Evolutionary conservation across 768 basidiomycete species (phyloP).

Genomic region (Neoboletus subvelutipes): DNA sequence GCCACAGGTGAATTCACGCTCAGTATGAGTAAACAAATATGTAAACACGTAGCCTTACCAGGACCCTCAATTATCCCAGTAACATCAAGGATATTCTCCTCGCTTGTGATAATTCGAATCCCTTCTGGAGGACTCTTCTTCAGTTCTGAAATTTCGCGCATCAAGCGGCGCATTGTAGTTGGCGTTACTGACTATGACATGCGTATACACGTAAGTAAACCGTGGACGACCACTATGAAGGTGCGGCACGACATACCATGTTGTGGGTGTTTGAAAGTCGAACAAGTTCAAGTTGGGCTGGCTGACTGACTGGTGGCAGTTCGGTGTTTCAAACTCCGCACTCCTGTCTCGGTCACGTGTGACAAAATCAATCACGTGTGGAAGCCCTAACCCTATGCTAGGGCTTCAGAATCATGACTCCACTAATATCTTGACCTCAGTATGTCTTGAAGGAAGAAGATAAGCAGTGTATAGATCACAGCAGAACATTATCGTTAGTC

Average conservation of each 20-base stretch:
- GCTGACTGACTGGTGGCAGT: slow-evolving; percentile 17
- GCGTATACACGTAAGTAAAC: not conserved
- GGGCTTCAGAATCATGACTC: not conserved
- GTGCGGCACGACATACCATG: slow-evolving; percentile 23
- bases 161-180: slow-evolving; percentile 75
- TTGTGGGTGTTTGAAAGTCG: slow-evolving; percentile 4
- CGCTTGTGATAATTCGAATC: slow-evolving; percentile 82
- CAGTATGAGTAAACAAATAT: slow-evolving; percentile 2
- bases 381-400: slow-evolving; percentile 13
- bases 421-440: too few species aligned
- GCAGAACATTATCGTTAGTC: slow-evolving; percentile 33
- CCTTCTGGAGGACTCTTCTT: slow-evolving; percentile 86
- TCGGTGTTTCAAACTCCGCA: slow-evolving; percentile 30
- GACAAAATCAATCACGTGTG: slow-evolving; percentile 27
- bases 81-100: slow-evolving; percentile 87
- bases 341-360: slow-evolving; percentile 25
- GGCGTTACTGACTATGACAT: slow-evolving; percentile 42
- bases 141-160: slow-evolving; percentile 82
- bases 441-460: not conserved
- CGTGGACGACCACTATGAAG: not conserved
- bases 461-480: slow-evolving; percentile 10
- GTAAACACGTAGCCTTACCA: slow-evolving; percentile 48
- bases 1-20: slow-evolving; percentile 7
- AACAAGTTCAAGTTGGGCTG: slow-evolving; percentile 11
- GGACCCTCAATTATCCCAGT: slow-evolving; percentile 89